Evolutionary conservation across 768 basidiomycete species (phyloP).

Genomic region (Russula olivacea): DNA sequence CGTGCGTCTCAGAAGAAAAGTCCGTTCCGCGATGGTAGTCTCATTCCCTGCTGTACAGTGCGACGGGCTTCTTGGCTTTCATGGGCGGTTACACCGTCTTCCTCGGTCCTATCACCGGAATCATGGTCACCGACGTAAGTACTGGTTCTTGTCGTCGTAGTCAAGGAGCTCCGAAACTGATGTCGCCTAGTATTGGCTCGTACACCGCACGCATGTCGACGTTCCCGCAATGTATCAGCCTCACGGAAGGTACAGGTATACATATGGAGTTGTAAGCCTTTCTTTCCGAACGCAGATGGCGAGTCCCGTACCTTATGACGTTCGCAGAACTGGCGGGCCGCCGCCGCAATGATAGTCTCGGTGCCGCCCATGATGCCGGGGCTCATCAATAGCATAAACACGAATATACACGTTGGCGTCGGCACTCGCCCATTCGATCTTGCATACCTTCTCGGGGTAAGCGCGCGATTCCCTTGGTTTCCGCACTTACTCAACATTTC

Average conservation of each 20-base stretch:
- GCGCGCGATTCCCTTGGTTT: neutral
- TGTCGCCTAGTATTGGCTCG: constrained; percentile 61
- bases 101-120: constrained; percentile 77
- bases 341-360: constrained; percentile 58
- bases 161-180: neutral
- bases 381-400: constrained; percentile 67
- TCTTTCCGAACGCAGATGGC: constrained; percentile 2
- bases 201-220: constrained; percentile 66
- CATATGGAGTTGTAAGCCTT: constrained; percentile 52
- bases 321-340: constrained; percentile 80
- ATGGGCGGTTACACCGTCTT: constrained; percentile 85
- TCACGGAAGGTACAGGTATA: constrained; percentile 73
- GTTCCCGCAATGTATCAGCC: constrained; percentile 83
- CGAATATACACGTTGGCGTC: constrained; percentile 54
- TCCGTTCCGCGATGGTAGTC: constrained; percentile 1
- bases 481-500: neutral
- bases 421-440: constrained; percentile 57
- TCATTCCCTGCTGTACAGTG: constrained; percentile 30
- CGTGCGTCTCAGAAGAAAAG: constrained; percentile 19
- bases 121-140: constrained; percentile 56
- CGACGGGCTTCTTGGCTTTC: constrained; percentile 65
- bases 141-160: neutral
- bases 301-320: neutral
- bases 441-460: constrained; percentile 70
- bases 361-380: constrained; percentile 73